Evolutionary conservation across 2,329 filamentous ascomycete species (phyloP).

Genomic region (Talaromyces sp.): DNA sequence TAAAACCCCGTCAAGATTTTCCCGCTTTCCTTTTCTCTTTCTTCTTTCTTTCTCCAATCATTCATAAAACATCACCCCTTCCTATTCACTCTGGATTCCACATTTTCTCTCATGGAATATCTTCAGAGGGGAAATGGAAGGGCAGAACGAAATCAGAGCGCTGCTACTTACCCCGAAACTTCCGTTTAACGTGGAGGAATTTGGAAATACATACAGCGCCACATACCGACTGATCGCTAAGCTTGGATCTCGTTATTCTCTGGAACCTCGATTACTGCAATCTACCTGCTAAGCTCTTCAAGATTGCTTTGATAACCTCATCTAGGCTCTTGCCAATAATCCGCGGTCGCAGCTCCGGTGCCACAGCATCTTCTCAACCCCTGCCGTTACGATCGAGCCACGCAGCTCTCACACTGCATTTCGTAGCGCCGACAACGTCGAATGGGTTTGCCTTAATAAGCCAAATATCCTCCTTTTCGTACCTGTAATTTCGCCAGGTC

Average conservation of each 20-base stretch:
- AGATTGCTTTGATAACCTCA: conserved; percentile 39
- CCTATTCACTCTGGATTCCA: conserved; percentile 46
- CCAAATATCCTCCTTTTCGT: conserved; percentile 54
- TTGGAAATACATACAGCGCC: conserved; percentile 45
- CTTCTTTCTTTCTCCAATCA: conserved; percentile 29
- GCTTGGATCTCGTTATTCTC: neutral
- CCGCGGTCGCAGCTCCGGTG: conserved; percentile 48
- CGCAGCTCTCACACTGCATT: conserved; percentile 56
- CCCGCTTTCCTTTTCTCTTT: conserved; percentile 16
- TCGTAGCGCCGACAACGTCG: conserved; percentile 61
- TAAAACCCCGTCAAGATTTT: conserved; percentile 25
- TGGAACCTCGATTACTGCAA: neutral
- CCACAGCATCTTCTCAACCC: conserved; percentile 62
- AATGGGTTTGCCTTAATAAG: conserved; percentile 69
- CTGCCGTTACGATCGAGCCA: conserved; percentile 61
- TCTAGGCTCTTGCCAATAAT: conserved; percentile 53
- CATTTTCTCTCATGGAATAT: conserved; percentile 32
- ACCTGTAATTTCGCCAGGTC: conserved; percentile 51
- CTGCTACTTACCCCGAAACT: conserved; percentile 43
- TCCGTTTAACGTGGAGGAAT: conserved; percentile 39
- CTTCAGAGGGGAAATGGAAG: conserved; percentile 45
- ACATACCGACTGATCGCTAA: conserved; percentile 25
- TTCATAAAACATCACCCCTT: conserved; percentile 39
- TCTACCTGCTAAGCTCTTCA: neutral
- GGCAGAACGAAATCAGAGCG: conserved; percentile 32